Evolutionary conservation across 805 yeast species (phyloP), one percentile per base, ranked within the genome.

Genomic region (Candida germanica): DNA sequence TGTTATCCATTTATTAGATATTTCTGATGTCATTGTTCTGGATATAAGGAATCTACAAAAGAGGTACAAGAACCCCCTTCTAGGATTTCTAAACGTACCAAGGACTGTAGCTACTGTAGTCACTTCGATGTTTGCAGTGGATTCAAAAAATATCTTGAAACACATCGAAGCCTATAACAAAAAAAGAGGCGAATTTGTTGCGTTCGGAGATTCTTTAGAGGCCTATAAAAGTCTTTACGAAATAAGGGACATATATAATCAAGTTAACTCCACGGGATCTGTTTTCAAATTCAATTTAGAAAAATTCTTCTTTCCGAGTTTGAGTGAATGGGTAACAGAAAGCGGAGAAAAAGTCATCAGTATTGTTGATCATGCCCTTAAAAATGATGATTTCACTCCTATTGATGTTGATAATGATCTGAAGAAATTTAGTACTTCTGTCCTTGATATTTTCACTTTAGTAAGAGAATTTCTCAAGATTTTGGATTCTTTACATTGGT

Each of bases 401-500:
- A 49, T 79, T 12, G 76, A 77, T 42, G 38, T 63, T 14, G 54
- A 60, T 1, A 62, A 55, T 1, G 64, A 67, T 29, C 62, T 58
- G 2, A 62, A 64, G 42, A 64, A 64, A 36, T 61, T 69, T 49
- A 79, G 87, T 42, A 64, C 77, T 2, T 83, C 91, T 0, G 84
- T 83, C 1, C 52, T 73, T 15, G 93, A 85, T 52, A 70, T 83
- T 10, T 82, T 83, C 54, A 69, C 77, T 7, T 66, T 84, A 53
- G 69, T 84, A 23, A 72, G 73, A 40, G 79, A 79, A 35, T 71
- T 77, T 9, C 52, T 85, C 14, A 59, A 64, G 4, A 66, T 85
- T n/a, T 61, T 89, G 29, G 67, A 67, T 11, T 69, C 68, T 3
- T 69, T 86, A 28, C 63, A 73, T 13, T 89, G 96, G 96, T 58